Evolutionary conservation across 2,329 filamentous ascomycete species (phyloP).

Genomic region (Fusarium anthophilum): DNA sequence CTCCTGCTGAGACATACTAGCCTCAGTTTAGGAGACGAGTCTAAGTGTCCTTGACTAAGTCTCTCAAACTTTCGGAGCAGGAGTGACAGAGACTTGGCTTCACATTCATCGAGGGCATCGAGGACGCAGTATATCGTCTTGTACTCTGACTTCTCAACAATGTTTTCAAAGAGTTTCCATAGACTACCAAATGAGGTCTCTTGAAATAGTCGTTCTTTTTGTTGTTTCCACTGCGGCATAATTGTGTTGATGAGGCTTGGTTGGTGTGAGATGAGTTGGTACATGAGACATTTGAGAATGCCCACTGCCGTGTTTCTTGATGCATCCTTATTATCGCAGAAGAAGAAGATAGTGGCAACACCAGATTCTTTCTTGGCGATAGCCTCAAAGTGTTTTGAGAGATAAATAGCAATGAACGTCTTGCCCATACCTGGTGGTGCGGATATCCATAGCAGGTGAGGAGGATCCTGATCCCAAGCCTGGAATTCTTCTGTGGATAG

Average conservation of each 20-base stretch:
- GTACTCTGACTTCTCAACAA: rapidly evolving
- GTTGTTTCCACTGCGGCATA: neutral
- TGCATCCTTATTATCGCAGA: neutral
- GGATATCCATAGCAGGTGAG: neutral
- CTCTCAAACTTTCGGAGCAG: neutral
- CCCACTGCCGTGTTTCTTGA: neutral
- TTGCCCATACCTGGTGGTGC: neutral
- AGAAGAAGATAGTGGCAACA: rapidly evolving
- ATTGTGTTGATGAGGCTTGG: rapidly evolving
- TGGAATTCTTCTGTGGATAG: rapidly evolving
- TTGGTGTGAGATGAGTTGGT: neutral
- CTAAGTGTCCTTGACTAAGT: neutral
- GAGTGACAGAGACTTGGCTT: rapidly evolving
- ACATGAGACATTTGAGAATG: neutral
- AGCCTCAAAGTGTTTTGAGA: rapidly evolving
- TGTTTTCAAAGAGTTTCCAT: neutral
- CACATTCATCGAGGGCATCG: conserved; percentile 15
- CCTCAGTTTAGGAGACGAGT: neutral
- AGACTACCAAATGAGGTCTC: neutral
- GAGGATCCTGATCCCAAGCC: rapidly evolving
- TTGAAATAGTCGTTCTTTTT: rapidly evolving
- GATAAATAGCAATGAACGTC: neutral
- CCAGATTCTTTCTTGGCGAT: rapidly evolving
- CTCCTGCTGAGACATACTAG: neutral
- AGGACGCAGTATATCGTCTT: neutral